Base-by-base conservation (phyloP, 768 basidiomycete genomes). In the Naganishia onofrii region DNA sequence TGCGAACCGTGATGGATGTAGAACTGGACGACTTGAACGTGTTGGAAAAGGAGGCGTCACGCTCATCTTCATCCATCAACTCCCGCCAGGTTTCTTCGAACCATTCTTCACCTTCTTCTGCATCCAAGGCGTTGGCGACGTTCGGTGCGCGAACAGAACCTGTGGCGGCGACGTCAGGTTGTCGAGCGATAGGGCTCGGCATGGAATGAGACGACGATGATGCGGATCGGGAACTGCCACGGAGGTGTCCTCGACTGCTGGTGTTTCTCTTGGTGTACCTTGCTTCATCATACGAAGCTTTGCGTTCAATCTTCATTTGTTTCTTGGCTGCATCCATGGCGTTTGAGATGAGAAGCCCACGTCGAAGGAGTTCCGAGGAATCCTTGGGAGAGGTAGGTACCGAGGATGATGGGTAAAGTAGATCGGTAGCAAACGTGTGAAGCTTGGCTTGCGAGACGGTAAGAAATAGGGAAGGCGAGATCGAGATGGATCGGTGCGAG, bases 301-400 rank as follows among this genome's bases (percentile, higher is more conserved):
- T 23, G 23, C 38, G 36, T 42, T 63, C 60, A 21, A 46, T 44
- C 60, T 63, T 63, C 34, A 63, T 29, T 26, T 63, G 60, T 34
- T 63, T 63, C 60, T 63, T 63, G 42, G 60, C 60, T 28, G 60
- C 60, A n/a, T 26, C 23, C 60, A 63, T 63, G 12, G 60, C 60
- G 42, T 63, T 63, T 7, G 60, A 63, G 42, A 63, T 63, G 23
- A 63, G 38, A 44, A 63, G 60, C 1, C 23, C 23, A n/a, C 60
- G 38, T 44, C 60, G 60, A 44, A 63, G 60, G 26, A 63, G 60
- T 44, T 63, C 60, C 34, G 60, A 63, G 10, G 60, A 63, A 21
- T 63, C 60, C 60, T 63, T 63, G 60, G 60, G 60, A 10, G 36
- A n/a, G 23, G 60, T 42, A 36, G 60, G 38, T 21, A 63, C 60